Evolutionary conservation across 495 filamentous ascomycete genomes (phyloP).

Genomic region (Aspergillus biplanus): DNA sequence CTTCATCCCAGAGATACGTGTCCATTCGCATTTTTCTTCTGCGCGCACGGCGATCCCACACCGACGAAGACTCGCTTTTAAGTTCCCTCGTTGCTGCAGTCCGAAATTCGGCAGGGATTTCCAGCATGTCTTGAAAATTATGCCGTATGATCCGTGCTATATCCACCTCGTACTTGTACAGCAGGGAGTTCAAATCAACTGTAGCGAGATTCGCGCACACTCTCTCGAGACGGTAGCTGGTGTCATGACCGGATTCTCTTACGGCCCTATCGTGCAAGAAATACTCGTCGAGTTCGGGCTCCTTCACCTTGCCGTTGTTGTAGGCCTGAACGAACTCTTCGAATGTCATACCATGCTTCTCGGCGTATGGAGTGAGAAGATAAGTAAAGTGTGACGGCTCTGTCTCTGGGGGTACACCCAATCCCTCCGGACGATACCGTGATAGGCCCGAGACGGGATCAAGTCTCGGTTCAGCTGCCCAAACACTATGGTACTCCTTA

Average conservation of each 20-base stretch:
- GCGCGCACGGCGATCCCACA: constrained; percentile 85
- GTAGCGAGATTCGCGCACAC: constrained; percentile 88
- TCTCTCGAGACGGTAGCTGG: constrained; percentile 86
- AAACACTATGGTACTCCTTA: constrained; percentile 94
- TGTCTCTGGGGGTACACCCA: constrained; percentile 92
- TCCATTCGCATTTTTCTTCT: constrained; percentile 80
- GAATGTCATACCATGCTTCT: constrained; percentile 81
- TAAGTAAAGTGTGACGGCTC: constrained; percentile 88
- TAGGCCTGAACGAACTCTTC: constrained; percentile 84
- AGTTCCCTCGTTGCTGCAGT: constrained; percentile 56
- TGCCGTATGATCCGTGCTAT: constrained; percentile 81
- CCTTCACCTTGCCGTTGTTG: constrained; percentile 73
- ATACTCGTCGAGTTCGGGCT: constrained; percentile 91
- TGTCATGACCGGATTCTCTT: constrained; percentile 96
- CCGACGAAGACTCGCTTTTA: constrained; percentile 74
- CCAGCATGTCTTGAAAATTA: constrained; percentile 77
- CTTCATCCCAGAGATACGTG: constrained; percentile 87
- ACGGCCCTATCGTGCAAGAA: constrained; percentile 95
- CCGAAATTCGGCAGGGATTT: constrained; percentile 79
- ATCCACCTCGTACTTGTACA: constrained; percentile 96
- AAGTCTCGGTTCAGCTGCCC: constrained; percentile 78
- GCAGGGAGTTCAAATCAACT: constrained; percentile 87
- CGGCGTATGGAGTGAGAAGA: constrained; percentile 80
- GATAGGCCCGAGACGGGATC: constrained; percentile 84
- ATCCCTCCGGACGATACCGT: constrained; percentile 83